A percentile compares a stretch with the other conserved stretches of the same genome.
Evolutionary conservation across 2,329 filamentous ascomycete species (phyloP).

Genomic region (Endothia cerciana): DNA sequence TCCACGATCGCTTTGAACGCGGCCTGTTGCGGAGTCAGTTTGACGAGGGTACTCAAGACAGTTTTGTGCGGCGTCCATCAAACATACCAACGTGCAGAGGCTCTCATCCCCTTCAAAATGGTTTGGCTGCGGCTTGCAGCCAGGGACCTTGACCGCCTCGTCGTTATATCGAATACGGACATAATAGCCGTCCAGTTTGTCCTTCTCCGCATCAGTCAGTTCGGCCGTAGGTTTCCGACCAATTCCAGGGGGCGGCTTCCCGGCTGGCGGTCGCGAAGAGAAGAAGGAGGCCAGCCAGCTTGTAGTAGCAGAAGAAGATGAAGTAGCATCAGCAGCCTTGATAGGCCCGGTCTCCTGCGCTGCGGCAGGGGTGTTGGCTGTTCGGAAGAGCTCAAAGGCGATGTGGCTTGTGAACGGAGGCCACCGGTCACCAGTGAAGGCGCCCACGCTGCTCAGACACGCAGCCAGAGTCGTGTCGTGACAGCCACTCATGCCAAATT

Average conservation of each 20-base stretch:
- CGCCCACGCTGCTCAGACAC: slow-evolving; percentile 76
- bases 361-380: slow-evolving; percentile 40
- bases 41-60: neutral
- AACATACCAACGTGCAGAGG: slow-evolving; percentile 82
- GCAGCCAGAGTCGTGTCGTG: slow-evolving; percentile 93
- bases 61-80: neutral
- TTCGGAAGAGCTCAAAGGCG: slow-evolving; percentile 85
- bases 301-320: slow-evolving; percentile 33
- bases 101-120: slow-evolving; percentile 85
- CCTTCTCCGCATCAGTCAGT: slow-evolving; percentile 60
- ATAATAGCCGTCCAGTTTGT: slow-evolving; percentile 74
- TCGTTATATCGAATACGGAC: slow-evolving; percentile 94
- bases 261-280: slow-evolving; percentile 34
- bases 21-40: slow-evolving; percentile 51
- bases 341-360: slow-evolving; percentile 32
- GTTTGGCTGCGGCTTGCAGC: slow-evolving; percentile 75
- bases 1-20: slow-evolving; percentile 94
- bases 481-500: slow-evolving; percentile 81
- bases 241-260: slow-evolving; percentile 50
- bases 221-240: slow-evolving; percentile 62
- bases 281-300: slow-evolving; percentile 42
- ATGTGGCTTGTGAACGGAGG: slow-evolving; percentile 93
- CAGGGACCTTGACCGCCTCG: slow-evolving; percentile 76
- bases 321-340: neutral
- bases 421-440: slow-evolving; percentile 75